Base-by-base conservation (phyloP, 192 early-diverging fungal species). In the Coemansia sp. region DNA sequence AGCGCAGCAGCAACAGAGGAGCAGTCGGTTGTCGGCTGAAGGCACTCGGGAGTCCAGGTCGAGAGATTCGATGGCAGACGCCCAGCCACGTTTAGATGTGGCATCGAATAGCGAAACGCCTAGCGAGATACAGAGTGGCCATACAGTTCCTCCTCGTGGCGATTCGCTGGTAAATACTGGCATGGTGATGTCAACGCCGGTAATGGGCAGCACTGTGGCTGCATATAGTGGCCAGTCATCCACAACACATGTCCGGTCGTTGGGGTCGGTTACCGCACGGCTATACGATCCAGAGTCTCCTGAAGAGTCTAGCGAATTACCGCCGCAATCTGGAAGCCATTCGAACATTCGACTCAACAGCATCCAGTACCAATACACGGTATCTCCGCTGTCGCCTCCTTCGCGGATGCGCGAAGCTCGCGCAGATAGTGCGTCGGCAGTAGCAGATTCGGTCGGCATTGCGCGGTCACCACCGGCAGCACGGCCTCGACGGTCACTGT, bases 181-280 rank as follows among this genome's bases (percentile, higher is more conserved):
- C 15, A 56, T 68, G 61, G 49, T 39, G 11, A 68, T 64, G 66
- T 69, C 72, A 14, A 65, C 65, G 21, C 72, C 72, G 2, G 35
- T 38, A 10, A 37, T 39, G 3, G 1, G 54, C 53, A 11, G 50
- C 57, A 50, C 38, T 42, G 3, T 42, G 20, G 46, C 14, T n/a
- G 13, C 28, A 28, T n/a, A 23, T 23, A 46, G 20, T 30, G 57
- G 28, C 1, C 28, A 44, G 20, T 37, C 15, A 26, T 48, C 57
- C 10, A 33, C 45, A 14, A 31, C 45, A 6, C 61, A 51, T 11
- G 30, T 58, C 37, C 50, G 44, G 42, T 59, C 67, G 28, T 43
- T 77, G 28, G 73, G 66, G 2, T 61, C 73, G 12, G 73, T 77
- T 16, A 77, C 73, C 0, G 73, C 73, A 6, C 73, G 67, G 11